phyloP scores from a whole-genome alignment of 2,329 filamentous ascomycete genomes.

The Xylariomycetidae sp. region DNA sequence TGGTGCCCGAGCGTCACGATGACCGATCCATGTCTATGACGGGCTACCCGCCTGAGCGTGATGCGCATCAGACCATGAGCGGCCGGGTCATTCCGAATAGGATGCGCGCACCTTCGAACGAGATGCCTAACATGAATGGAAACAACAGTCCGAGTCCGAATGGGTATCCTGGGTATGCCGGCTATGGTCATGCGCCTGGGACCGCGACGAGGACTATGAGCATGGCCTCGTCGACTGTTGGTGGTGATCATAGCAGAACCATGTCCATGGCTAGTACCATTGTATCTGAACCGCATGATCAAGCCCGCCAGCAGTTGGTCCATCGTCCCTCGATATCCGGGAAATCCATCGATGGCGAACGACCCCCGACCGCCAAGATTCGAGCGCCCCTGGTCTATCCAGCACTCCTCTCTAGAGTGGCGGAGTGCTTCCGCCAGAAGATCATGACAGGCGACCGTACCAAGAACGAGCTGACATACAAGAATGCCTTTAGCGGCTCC shows the following conservation, averaged over 20 bases:
- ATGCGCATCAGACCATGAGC: slow-evolving; percentile 87
- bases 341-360: slow-evolving; percentile 49
- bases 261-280: slow-evolving; percentile 93
- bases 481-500: slow-evolving; percentile 91
- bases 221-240: slow-evolving; percentile 52
- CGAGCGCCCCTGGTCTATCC: slow-evolving; percentile 87
- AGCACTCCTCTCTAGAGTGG: slow-evolving; percentile 86
- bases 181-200: slow-evolving; percentile 44
- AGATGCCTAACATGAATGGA: slow-evolving; percentile 31
- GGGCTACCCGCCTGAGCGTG: slow-evolving; percentile 70
- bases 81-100: slow-evolving; percentile 84
- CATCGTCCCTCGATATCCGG: slow-evolving; percentile 55
- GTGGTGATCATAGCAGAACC: slow-evolving; percentile 53
- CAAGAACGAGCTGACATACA: slow-evolving; percentile 96
- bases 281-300: slow-evolving; percentile 56
- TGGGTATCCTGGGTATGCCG: slow-evolving; percentile 26
- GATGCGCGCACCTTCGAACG: slow-evolving; percentile 39
- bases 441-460: slow-evolving; percentile 82
- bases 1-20: slow-evolving; percentile 87
- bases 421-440: slow-evolving; percentile 85
- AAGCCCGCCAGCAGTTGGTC: slow-evolving; percentile 44
- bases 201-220: slow-evolving; percentile 56
- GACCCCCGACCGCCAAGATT: slow-evolving; percentile 57
- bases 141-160: slow-evolving; percentile 16
- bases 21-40: slow-evolving; percentile 97